phyloP scores from a whole-genome alignment of 495 filamentous ascomycete genomes.

The Podospora appendiculata region DNA sequence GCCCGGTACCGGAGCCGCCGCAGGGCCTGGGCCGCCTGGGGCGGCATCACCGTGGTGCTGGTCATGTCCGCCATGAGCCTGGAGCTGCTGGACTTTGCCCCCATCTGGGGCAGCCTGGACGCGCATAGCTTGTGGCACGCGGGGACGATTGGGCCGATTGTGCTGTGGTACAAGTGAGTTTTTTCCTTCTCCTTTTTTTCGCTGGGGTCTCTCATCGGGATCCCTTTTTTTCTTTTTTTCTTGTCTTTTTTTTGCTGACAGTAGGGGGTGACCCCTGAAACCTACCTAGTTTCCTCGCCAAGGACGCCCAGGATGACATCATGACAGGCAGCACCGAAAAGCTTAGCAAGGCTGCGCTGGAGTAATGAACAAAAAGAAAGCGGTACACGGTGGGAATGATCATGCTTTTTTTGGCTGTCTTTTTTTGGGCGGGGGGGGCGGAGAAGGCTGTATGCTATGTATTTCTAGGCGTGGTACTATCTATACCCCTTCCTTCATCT shows the following conservation, averaged over 20 bases:
- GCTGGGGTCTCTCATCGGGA: too few relatives aligned
- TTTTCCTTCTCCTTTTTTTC: slow-evolving; percentile 23
- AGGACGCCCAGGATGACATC: not conserved
- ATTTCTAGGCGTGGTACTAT: too few relatives aligned
- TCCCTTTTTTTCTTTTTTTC: slow-evolving; percentile 11
- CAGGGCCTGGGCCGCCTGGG: slow-evolving; percentile 78
- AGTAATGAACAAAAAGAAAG: too few relatives aligned
- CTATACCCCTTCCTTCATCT: too few relatives aligned
- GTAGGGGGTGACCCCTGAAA: not conserved
- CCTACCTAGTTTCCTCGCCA: not conserved
- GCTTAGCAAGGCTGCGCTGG: too few relatives aligned
- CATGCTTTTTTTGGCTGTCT: too few relatives aligned
- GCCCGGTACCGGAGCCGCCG: slow-evolving; percentile 60
- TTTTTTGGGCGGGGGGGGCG: too few relatives aligned
- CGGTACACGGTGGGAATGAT: too few relatives aligned
- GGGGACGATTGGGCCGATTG: slow-evolving; percentile 79
- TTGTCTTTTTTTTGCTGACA: not conserved
- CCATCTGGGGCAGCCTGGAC: slow-evolving; percentile 74
- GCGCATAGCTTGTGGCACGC: slow-evolving; percentile 96
- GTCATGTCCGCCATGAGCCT: slow-evolving; percentile 89
- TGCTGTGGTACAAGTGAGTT: slow-evolving; percentile 92
- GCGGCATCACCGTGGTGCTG: slow-evolving; percentile 89
- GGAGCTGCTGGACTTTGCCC: slow-evolving; percentile 90
- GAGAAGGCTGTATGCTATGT: too few relatives aligned
- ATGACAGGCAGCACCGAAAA: too few relatives aligned